A percentile compares a stretch with the other conserved stretches of the same genome.
These are phyloP conservation scores for Teunomyces aglyptinius DNA, from an alignment of 805 yeast genomes.

Conservation along the genomic window DNA sequence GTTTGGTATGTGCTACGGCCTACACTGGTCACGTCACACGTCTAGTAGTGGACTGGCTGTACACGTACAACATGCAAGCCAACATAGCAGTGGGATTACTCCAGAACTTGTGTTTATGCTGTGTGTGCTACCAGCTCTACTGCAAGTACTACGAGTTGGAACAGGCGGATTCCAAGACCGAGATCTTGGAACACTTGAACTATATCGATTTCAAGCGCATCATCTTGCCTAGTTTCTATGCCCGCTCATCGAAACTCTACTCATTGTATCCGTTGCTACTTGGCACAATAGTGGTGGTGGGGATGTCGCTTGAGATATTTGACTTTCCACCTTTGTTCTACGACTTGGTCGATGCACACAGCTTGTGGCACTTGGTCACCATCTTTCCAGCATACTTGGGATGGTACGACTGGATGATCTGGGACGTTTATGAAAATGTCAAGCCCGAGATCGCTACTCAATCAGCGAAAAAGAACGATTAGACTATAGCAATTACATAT, in stretches of 20 bases:
- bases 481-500: neutral
- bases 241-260: constrained; percentile 36
- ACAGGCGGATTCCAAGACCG: constrained; percentile 9
- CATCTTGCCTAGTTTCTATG: constrained; percentile 29
- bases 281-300: constrained; percentile 50
- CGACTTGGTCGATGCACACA: constrained; percentile 83
- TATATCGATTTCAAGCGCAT: constrained; percentile 23
- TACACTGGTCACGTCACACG: constrained; percentile 66
- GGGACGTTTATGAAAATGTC: constrained; percentile 40
- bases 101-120: constrained; percentile 53
- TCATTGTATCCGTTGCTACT: constrained; percentile 39
- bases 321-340: constrained; percentile 73
- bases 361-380: constrained; percentile 91
- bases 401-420: constrained; percentile 46
- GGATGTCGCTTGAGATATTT: constrained; percentile 87
- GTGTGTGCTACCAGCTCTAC: constrained; percentile 27
- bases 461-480: neutral
- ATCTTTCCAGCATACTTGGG: constrained; percentile 45
- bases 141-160: constrained; percentile 28
- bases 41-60: constrained; percentile 74
- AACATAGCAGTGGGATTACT: constrained; percentile 75
- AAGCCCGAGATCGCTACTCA: neutral
- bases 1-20: constrained; percentile 43
- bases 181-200: constrained; percentile 23
- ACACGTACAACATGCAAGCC: constrained; percentile 91